Percentiles rank a stretch among this genome's conserved stretches.
Evolutionary conservation across 2,329 filamentous ascomycete genomes (phyloP).

Genomic region (Fusarium duplospermum): DNA sequence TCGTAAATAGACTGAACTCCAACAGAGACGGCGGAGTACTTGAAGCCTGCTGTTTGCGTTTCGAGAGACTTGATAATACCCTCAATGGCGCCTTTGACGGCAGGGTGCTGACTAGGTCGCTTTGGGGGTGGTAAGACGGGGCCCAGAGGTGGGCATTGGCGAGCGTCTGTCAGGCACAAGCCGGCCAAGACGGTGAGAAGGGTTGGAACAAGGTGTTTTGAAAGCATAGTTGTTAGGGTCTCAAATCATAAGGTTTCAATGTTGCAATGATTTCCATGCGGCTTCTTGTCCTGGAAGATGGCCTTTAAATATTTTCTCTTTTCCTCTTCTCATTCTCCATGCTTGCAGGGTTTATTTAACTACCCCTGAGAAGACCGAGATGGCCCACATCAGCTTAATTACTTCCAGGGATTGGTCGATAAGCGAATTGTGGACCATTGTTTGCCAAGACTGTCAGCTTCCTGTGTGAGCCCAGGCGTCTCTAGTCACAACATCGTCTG

Average conservation of each 20-base stretch:
- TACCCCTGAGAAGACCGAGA: background rate
- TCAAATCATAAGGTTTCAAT: accelerated
- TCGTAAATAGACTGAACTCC: slow-evolving; percentile 10
- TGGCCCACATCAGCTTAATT: background rate
- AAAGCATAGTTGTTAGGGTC: background rate
- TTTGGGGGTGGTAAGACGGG: slow-evolving; percentile 4
- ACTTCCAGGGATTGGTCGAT: background rate
- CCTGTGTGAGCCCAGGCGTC: background rate
- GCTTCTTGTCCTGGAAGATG: accelerated
- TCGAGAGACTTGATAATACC: background rate
- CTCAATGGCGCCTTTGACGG: background rate
- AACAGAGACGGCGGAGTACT: slow-evolving; percentile 4
- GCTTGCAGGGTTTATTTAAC: background rate
- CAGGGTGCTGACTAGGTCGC: background rate
- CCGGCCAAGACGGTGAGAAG: background rate
- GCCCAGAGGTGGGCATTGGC: slow-evolving; percentile 8
- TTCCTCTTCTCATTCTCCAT: background rate
- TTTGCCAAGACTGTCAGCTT: background rate
- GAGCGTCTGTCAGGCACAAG: background rate
- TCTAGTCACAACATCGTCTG: background rate
- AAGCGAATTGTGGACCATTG: background rate
- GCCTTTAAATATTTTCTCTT: background rate
- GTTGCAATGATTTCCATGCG: accelerated
- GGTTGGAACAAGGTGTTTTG: background rate
- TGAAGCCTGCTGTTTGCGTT: background rate